A percentile compares a stretch with the other conserved stretches of the same genome.
Conservation (phyloP, 169 alveolate genomes). For the Cryptosporidium parvum region DNA sequence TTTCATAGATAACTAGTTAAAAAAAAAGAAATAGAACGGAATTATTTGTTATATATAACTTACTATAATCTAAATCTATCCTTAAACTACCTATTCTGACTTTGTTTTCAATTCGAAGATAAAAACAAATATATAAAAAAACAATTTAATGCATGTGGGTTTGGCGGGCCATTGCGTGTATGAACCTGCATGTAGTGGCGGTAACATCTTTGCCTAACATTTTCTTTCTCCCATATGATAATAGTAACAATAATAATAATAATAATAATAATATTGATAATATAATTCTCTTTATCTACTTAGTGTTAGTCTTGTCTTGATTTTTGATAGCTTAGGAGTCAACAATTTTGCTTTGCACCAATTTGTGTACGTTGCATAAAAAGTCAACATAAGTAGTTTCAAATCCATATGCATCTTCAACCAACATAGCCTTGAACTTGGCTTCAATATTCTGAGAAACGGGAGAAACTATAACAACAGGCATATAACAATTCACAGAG, state of each 20-base stretch:
- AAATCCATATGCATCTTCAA: constrained; percentile 68
- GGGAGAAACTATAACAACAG: constrained; percentile 21
- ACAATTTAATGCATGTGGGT: background rate
- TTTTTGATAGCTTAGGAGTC: constrained; percentile 22
- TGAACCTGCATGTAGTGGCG: background rate
- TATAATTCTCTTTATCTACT: too few relatives aligned
- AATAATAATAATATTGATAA: too few relatives aligned
- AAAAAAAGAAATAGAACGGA: background rate
- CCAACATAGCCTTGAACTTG: constrained; percentile 54
- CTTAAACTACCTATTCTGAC: background rate
- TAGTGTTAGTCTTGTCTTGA: too few relatives aligned
- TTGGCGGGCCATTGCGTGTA: background rate
- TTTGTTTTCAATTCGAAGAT: background rate
- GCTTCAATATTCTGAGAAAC: constrained; percentile 32
- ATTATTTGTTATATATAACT: background rate
- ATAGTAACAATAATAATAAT: too few relatives aligned
- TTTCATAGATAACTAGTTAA: too few relatives aligned
- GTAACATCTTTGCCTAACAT: background rate
- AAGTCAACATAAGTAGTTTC: constrained; percentile 69
- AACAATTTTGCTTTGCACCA: constrained; percentile 70
- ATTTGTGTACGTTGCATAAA: constrained; percentile 59
- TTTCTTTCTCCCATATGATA: too few relatives aligned
- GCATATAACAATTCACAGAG: constrained; percentile 21
- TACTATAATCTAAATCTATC: constrained; percentile 18
- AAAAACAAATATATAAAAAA: background rate